Evolutionary conservation across 2,329 filamentous ascomycete genomes (phyloP).

Genomic region (Blastomyces percursus): DNA sequence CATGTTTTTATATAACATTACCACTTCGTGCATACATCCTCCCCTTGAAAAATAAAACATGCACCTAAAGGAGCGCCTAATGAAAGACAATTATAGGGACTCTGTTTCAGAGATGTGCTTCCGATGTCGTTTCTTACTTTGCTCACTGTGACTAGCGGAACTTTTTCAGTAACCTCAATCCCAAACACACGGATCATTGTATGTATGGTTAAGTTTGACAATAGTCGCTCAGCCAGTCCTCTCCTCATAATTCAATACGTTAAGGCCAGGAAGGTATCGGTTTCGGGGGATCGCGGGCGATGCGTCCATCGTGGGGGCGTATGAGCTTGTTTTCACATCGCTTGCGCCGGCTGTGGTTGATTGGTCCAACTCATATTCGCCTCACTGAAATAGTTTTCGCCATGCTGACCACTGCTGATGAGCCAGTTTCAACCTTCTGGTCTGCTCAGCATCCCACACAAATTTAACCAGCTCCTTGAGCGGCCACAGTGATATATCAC

Average conservation of each 20-base stretch:
- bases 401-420: background rate
- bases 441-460: background rate
- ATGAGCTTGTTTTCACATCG: constrained; percentile 2
- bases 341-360: background rate
- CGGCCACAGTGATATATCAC: background rate
- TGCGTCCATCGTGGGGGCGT: background rate
- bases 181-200: background rate
- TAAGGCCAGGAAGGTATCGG: background rate
- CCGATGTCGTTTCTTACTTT: background rate
- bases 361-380: background rate
- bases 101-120: background rate
- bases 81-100: background rate
- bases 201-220: background rate
- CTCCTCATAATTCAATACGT: background rate
- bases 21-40: background rate
- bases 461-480: background rate
- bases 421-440: background rate
- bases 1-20: background rate
- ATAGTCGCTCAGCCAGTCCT: background rate
- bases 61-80: background rate
- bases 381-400: background rate
- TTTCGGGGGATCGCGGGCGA: background rate
- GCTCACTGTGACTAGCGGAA: background rate
- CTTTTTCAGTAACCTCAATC: background rate
- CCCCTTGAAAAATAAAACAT: background rate